Evolutionary conservation across 306 rosid genomes (phyloP).

Genomic region (Calophaca sinica): DNA sequence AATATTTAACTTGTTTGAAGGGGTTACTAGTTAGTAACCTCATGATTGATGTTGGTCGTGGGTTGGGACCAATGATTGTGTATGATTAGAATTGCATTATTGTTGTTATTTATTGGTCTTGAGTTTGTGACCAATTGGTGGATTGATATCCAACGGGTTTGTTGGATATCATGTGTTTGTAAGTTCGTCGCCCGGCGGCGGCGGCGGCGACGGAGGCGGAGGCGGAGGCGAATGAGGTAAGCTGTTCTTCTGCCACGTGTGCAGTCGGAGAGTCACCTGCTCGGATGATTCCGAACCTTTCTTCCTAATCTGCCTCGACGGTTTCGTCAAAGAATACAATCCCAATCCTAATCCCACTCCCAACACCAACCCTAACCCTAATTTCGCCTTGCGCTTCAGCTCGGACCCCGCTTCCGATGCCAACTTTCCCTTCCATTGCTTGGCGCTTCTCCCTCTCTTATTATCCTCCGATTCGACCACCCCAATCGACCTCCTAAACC

Average conservation of each 20-base stretch:
- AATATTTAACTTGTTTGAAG: too few relatives aligned
- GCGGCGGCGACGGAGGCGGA: constrained; percentile 46
- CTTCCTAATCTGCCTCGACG: constrained; percentile 71
- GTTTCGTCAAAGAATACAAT: constrained; percentile 72
- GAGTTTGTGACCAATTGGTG: too few relatives aligned
- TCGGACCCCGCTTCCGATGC: too few relatives aligned
- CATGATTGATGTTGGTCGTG: too few relatives aligned
- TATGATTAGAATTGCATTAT: too few relatives aligned
- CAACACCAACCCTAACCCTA: constrained; percentile 38
- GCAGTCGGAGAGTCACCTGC: constrained; percentile 61
- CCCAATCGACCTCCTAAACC: constrained; percentile 42
- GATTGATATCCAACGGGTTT: too few relatives aligned
- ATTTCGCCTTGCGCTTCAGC: neutral
- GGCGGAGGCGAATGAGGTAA: constrained; percentile 37
- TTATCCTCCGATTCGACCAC: constrained; percentile 47
- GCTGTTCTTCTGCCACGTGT: constrained; percentile 71
- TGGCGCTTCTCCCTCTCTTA: constrained; percentile 55
- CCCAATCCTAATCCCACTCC: constrained; percentile 52
- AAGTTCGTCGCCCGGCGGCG: too few relatives aligned
- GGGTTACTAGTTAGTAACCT: too few relatives aligned
- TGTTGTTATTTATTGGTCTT: too few relatives aligned
- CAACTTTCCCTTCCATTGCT: neutral
- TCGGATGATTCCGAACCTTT: constrained; percentile 67
- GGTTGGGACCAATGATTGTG: too few relatives aligned
- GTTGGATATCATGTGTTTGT: too few relatives aligned